Percentiles rank a stretch among this genome's conserved stretches.
phyloP scores from a whole-genome alignment of 1,284 basidiomycete species.

The Malassezia slooffiae region DNA sequence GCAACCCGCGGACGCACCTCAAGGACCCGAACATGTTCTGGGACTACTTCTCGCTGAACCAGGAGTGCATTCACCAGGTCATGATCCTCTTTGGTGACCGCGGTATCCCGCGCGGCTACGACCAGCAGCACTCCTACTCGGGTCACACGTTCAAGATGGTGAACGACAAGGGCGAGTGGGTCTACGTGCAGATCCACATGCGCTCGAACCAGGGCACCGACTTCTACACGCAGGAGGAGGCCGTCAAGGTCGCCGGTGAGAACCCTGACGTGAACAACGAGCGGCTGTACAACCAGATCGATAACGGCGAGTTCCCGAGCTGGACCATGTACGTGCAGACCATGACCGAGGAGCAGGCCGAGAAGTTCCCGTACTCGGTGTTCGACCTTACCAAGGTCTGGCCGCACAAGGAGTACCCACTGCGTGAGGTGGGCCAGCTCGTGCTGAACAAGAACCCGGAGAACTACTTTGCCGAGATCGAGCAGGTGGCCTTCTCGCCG shows the following conservation, averaged over 20 bases:
- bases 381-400: conserved; percentile 33
- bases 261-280: conserved; percentile 62
- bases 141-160: conserved; percentile 35
- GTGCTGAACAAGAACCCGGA: conserved; percentile 29
- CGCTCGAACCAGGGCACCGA: conserved; percentile 26
- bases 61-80: conserved; percentile 26
- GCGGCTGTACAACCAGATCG: conserved; percentile 62
- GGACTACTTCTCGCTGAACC: conserved; percentile 26
- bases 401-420: conserved; percentile 26
- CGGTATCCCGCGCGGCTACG: conserved; percentile 21
- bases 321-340: conserved; percentile 74
- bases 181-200: conserved; percentile 29
- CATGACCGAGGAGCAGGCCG: conserved; percentile 80
- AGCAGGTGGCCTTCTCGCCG: conserved; percentile 31
- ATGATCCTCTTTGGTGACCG: conserved; percentile 24
- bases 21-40: conserved; percentile 23
- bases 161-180: conserved; percentile 27
- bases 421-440: conserved; percentile 29
- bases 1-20: conserved; percentile 19
- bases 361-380: conserved; percentile 61
- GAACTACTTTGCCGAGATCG: conserved; percentile 40
- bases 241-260: conserved; percentile 55
- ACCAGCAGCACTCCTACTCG: conserved; percentile 28
- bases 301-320: conserved; percentile 61
- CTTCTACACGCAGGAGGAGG: conserved; percentile 43